Evolutionary conservation across 495 filamentous ascomycete species (phyloP), one percentile per base, ranked within the genome.

Genomic region (Chaetomidium leptoderma): DNA sequence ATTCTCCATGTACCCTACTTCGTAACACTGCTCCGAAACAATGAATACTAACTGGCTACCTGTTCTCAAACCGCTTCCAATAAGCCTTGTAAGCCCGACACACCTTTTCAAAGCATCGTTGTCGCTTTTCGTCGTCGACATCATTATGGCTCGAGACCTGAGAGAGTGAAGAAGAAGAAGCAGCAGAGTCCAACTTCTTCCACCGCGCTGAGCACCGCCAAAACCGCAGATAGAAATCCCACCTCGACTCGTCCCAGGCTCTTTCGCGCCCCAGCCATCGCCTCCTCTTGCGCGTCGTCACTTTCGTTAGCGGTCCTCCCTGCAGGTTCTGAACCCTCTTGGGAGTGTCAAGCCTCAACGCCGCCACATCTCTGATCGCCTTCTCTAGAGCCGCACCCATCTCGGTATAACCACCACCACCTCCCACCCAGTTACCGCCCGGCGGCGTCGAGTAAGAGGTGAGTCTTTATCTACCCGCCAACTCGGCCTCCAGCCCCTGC

Each of bases 401-500:
- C n/a, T n/a, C n/a, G n/a, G n/a, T n/a, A n/a, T n/a, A n/a, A n/a
- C n/a, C n/a, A 17, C 36, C 36, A 4, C 19, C 36, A 39, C 2
- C 13, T 8, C n/a, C 11, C 43, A 26, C 11, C 24, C 11, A 3
- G 3, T 9, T 23, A 23, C n/a, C n/a, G n/a, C n/a, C n/a, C n/a
- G n/a, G n/a, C n/a, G n/a, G n/a, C n/a, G 23, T 2, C 23, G 24
- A 46, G 11, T 9, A 2, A 11, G 29, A 33, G 17, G 13, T 13
- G 19, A 32, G 9, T 9, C 2, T 26, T 42, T 30, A 71, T 58
- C 65, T 65, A 17, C 87, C 84, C 64, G 89, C 86, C 64, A 97
- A 76, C 63, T 95, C 93, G 58, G 88, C 84, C 76, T 97, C 92
- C 63, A 97, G 78, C 42, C 86, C 85, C 65, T 71, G 78, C 73